A percentile compares a stretch with the other conserved stretches of the same genome.
phyloP scores from a whole-genome alignment of 2,329 filamentous ascomycete genomes.

The Pestalotiopsis fici region DNA sequence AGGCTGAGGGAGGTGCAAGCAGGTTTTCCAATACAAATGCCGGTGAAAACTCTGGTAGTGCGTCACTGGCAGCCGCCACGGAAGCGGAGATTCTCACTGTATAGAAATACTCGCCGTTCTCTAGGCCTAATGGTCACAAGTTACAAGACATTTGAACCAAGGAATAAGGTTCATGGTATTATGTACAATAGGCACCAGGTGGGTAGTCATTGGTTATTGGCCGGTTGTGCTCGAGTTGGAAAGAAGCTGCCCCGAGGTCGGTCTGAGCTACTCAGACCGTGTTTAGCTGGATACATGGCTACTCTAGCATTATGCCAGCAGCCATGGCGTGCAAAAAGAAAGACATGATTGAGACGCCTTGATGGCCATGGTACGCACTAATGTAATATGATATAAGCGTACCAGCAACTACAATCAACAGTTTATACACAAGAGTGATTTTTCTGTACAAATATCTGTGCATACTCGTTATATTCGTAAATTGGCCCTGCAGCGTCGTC shows the following conservation, averaged over 20 bases:
- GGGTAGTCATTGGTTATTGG: neutral
- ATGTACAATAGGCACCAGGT: neutral
- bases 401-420: too few species aligned
- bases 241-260: neutral
- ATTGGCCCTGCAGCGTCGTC: too few species aligned
- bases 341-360: neutral
- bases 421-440: too few species aligned
- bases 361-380: neutral
- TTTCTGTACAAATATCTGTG: too few species aligned
- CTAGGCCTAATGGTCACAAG: neutral
- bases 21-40: neutral
- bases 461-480: too few species aligned
- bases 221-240: neutral
- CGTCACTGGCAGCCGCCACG: neutral
- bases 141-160: neutral
- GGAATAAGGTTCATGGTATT: neutral
- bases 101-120: neutral
- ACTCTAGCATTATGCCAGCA: neutral
- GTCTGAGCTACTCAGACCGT: too few species aligned
- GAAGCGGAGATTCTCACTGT: neutral
- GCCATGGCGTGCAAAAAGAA: neutral
- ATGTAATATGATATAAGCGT: neutral
- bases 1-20: neutral
- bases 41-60: neutral
- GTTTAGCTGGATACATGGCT: neutral